Evolutionary conservation across 2,329 filamentous ascomycete species (phyloP).

Genomic region (Colletotrichum cuscutae): DNA sequence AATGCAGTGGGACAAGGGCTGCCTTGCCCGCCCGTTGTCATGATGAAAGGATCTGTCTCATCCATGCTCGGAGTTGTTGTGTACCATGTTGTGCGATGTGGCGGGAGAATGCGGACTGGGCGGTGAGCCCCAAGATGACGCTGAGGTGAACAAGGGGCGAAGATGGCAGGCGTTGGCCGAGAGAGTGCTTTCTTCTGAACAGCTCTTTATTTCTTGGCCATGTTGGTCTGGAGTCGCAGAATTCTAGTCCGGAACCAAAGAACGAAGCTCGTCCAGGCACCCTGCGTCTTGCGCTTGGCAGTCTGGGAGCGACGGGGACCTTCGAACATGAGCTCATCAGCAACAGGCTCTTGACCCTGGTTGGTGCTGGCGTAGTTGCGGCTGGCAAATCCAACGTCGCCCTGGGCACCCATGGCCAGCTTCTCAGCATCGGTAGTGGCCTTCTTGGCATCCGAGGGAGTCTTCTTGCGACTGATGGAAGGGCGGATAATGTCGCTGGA

Average conservation of each 20-base stretch:
- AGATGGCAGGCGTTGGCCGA: neutral
- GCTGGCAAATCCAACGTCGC: constrained; percentile 49
- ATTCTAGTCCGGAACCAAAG: constrained; percentile 72
- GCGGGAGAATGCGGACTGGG: neutral
- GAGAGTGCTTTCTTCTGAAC: neutral
- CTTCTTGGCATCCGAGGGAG: constrained; percentile 39
- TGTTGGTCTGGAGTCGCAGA: constrained; percentile 48
- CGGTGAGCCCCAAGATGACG: neutral
- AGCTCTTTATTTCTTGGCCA: constrained; percentile 39
- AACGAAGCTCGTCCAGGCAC: constrained; percentile 71
- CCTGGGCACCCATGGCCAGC: constrained; percentile 39
- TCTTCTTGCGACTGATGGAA: constrained; percentile 42
- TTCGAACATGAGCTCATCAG: constrained; percentile 57
- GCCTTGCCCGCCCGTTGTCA: neutral
- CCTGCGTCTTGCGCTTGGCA: constrained; percentile 69
- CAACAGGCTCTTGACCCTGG: constrained; percentile 46
- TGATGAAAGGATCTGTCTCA: constrained; percentile 2
- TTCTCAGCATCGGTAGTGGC: constrained; percentile 51
- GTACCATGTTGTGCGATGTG: neutral
- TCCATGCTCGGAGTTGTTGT: constrained; percentile 2
- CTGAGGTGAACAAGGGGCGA: neutral
- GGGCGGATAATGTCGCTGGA: constrained; percentile 44
- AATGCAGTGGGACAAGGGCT: constrained; percentile 18
- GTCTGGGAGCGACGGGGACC: constrained; percentile 54
- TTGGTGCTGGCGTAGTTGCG: constrained; percentile 57